phyloP scores from a whole-genome alignment of 2,329 filamentous ascomycete species.

The Pseudogymnoascus sp. region DNA sequence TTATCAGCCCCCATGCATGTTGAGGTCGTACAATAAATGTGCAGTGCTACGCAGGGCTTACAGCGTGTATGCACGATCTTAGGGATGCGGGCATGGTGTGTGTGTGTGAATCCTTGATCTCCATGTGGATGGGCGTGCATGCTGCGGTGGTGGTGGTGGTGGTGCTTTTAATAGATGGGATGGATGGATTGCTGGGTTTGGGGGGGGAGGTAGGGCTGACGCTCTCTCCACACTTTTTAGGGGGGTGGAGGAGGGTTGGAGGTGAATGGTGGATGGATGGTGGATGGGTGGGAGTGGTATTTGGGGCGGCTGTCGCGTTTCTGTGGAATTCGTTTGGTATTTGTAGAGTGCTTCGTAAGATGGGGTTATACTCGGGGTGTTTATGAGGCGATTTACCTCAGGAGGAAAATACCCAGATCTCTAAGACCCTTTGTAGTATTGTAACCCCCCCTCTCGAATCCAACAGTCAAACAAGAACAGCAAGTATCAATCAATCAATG shows the following conservation, averaged over 20 bases:
- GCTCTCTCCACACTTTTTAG: not conserved
- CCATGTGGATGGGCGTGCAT: not conserved
- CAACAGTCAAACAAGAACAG: not conserved
- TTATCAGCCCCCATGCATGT: not conserved
- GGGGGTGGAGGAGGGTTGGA: too few species aligned
- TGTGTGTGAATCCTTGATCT: not conserved
- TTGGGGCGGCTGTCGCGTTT: not conserved
- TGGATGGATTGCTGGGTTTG: too few species aligned
- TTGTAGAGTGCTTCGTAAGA: not conserved
- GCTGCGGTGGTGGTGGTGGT: not conserved
- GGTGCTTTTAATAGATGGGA: slow-evolving; percentile 4
- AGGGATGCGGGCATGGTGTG: not conserved
- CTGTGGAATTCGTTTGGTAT: not conserved
- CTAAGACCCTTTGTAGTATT: not conserved
- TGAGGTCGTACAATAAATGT: not conserved
- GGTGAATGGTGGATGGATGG: too few species aligned
- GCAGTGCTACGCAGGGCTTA: slow-evolving; percentile 1
- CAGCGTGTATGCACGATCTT: not conserved
- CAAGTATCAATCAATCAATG: not conserved
- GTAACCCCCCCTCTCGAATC: not conserved
- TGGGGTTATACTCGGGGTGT: not conserved
- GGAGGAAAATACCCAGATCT: not conserved
- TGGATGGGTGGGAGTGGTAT: not conserved
- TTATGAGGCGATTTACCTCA: not conserved
- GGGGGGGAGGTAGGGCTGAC: too few species aligned